Conservation (phyloP, 1,284 basidiomycete species). For the Papiliotrema fonsecae region DNA sequence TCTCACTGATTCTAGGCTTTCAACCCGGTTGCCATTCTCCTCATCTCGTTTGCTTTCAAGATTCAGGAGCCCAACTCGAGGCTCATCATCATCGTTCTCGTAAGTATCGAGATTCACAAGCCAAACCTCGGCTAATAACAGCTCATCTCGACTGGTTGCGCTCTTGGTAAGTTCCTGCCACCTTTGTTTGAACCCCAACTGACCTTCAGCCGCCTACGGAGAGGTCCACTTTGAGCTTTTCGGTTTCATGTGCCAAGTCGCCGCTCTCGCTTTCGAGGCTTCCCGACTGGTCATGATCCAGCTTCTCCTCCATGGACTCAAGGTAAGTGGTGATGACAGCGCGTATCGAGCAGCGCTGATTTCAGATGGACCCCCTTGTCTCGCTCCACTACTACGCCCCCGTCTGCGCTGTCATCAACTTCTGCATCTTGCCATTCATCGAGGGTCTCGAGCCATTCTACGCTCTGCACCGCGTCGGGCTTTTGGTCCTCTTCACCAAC, state of each 20-base stretch:
- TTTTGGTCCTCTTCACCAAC: constrained; percentile 74
- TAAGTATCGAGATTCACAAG: constrained; percentile 16
- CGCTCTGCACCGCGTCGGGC: constrained; percentile 65
- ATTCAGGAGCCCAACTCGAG: constrained; percentile 81
- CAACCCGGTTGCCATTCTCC: constrained; percentile 89
- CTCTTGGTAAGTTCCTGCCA: constrained; percentile 60
- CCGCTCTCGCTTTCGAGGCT: constrained; percentile 60
- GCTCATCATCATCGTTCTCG: constrained; percentile 72
- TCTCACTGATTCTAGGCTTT: constrained; percentile 63
- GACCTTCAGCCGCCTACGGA: constrained; percentile 55
- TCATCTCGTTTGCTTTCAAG: constrained; percentile 87
- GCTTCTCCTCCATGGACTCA: constrained; percentile 87
- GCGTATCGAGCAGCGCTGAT: background rate
- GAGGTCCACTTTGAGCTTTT: constrained; percentile 78
- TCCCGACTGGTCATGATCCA: constrained; percentile 90
- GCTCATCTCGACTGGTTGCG: constrained; percentile 88
- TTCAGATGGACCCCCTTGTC: constrained; percentile 83
- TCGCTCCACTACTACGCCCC: constrained; percentile 94
- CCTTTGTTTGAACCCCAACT: constrained; percentile 9
- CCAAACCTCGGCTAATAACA: constrained; percentile 9
- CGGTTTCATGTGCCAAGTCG: constrained; percentile 79
- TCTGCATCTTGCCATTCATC: constrained; percentile 74
- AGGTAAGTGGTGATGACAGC: constrained; percentile 42
- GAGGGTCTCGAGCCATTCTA: constrained; percentile 87
- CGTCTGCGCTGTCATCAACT: constrained; percentile 90